A percentile compares a stretch with the other conserved stretches of the same genome.
Evolutionary conservation across 2,329 filamentous ascomycete species (phyloP).

Genomic region (Talaromyces sp.): DNA sequence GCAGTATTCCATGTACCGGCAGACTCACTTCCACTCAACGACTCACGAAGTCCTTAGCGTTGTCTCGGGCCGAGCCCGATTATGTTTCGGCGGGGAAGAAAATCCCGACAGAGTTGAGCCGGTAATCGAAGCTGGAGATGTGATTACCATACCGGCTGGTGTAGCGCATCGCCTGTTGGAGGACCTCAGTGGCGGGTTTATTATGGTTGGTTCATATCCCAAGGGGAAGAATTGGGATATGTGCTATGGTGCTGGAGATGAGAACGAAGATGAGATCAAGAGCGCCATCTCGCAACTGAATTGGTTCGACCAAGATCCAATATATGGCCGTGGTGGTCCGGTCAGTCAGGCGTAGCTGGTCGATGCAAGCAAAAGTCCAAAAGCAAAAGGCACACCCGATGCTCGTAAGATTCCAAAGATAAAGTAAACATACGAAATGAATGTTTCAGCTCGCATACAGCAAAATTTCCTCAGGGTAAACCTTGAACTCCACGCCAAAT

Average conservation of each 20-base stretch:
- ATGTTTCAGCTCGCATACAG: background rate
- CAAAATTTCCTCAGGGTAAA: background rate
- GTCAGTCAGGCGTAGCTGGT: slow-evolving; percentile 38
- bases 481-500: slow-evolving; percentile 15
- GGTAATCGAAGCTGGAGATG: slow-evolving; percentile 57
- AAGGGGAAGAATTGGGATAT: slow-evolving; percentile 61
- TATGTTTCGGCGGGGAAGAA: slow-evolving; percentile 65
- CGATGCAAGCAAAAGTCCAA: background rate
- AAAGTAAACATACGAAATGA: background rate
- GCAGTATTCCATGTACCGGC: slow-evolving; percentile 66
- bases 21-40: slow-evolving; percentile 65
- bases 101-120: slow-evolving; percentile 58
- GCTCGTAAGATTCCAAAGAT: background rate
- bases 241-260: slow-evolving; percentile 62
- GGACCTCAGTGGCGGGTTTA: slow-evolving; percentile 54
- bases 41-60: slow-evolving; percentile 65
- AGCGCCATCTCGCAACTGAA: slow-evolving; percentile 47
- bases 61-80: slow-evolving; percentile 53
- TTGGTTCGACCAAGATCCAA: slow-evolving; percentile 60
- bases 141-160: slow-evolving; percentile 63
- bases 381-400: background rate
- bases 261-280: slow-evolving; percentile 56
- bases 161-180: slow-evolving; percentile 62
- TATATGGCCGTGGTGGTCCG: slow-evolving; percentile 57
- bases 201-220: slow-evolving; percentile 67